Base-by-base conservation (phyloP, 768 basidiomycete genomes). In the Mycena chlorophos region DNA sequence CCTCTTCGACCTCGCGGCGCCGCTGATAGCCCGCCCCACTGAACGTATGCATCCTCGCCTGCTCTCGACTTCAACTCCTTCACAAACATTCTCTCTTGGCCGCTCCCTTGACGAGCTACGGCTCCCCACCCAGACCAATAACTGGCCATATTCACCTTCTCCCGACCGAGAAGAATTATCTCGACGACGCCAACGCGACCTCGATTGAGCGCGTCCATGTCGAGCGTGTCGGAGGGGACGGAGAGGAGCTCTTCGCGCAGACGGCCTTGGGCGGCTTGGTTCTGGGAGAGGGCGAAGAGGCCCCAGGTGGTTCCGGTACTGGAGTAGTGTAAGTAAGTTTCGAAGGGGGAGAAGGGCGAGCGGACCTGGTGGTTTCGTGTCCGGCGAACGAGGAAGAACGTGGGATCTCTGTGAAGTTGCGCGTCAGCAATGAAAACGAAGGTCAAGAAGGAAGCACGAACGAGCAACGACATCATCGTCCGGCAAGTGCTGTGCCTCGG, bases 341-440 rank as follows among this genome's bases (percentile, higher is more conserved):
- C n/a, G n/a, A n/a, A n/a, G n/a, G n/a, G n/a, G n/a, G n/a, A n/a
- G 12, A 37, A 23, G 4, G 23, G 22, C 27, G 38, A 3, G 2
- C 34, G 17, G 14, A 71, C 71, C 71, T 71, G 1, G 75, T 74
- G 1, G 75, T 76, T 51, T 78, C 74, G 52, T 77, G 73, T 1
- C 78, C 77, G 6, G 78, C 78, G n/a, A n/a, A n/a, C n/a, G 3
- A 76, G 57, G 2, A 78, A 57, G 58, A 79, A 75, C 0, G 77
- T 78, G 4, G 77, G 74, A 78, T 69, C 71, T 79, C 78, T 78
- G n/a, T n/a, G n/a, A n/a, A n/a, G n/a, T n/a, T n/a, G n/a, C n/a
- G n/a, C n/a, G n/a, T n/a, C n/a, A n/a, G n/a, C n/a, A n/a, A n/a
- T n/a, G n/a, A n/a, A n/a, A n/a, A n/a, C n/a, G n/a, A n/a, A n/a